Evolutionary conservation across 129 eudicot species (phyloP).

Genomic region (Cynara cardunculus): DNA sequence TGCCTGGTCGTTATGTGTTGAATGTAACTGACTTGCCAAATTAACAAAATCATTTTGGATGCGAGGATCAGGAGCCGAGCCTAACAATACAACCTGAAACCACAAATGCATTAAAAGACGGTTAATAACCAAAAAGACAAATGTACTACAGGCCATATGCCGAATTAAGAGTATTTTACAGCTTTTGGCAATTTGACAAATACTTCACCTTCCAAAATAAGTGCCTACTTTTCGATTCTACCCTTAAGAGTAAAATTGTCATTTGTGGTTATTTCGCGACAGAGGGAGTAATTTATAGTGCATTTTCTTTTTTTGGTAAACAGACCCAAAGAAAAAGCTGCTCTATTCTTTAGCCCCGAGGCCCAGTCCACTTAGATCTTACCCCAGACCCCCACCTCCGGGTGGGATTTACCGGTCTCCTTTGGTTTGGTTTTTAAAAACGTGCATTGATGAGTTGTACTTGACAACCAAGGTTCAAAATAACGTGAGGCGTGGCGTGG

Average conservation of each 20-base stretch:
- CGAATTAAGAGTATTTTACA: background rate
- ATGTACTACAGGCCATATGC: background rate
- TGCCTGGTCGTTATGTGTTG: slow-evolving; percentile 79
- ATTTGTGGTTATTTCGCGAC: background rate
- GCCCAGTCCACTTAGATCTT: too few relatives aligned
- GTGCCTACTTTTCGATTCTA: background rate
- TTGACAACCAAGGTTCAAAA: too few relatives aligned
- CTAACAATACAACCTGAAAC: slow-evolving; percentile 78
- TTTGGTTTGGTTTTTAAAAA: too few relatives aligned
- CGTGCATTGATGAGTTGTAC: too few relatives aligned
- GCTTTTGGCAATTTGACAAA: background rate
- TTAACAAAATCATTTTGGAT: slow-evolving; percentile 91
- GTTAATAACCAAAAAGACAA: background rate
- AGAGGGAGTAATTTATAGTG: background rate
- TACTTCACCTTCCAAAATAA: background rate
- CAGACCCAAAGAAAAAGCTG: background rate
- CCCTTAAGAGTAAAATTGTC: background rate
- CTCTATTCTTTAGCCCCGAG: too few relatives aligned
- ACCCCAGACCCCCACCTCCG: too few relatives aligned
- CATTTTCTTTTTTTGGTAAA: background rate
- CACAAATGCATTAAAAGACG: background rate
- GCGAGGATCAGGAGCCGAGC: slow-evolving; percentile 98
- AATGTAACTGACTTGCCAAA: slow-evolving; percentile 81
- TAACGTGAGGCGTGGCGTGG: too few relatives aligned
- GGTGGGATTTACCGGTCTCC: too few relatives aligned